Conservation (phyloP, 139 green algal species). For the Picochlorum sp. region DNA sequence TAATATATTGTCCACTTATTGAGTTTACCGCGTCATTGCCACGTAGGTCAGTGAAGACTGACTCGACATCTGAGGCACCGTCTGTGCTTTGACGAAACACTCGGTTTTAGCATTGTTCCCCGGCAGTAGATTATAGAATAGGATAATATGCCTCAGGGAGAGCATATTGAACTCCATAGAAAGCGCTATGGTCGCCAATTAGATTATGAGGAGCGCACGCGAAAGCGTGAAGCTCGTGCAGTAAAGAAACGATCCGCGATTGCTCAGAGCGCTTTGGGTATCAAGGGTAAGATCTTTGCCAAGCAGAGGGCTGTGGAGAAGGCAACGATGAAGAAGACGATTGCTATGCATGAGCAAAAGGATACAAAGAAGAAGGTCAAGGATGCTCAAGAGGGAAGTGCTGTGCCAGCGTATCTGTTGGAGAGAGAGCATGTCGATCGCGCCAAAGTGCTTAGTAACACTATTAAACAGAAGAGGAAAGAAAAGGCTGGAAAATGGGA, state of each 20-base stretch:
- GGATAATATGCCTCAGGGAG: constrained; percentile 87
- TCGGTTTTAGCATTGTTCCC: neutral
- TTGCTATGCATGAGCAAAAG: constrained; percentile 94
- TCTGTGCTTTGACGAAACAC: neutral
- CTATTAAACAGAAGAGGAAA: constrained; percentile 99
- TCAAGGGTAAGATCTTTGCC: constrained; percentile 96
- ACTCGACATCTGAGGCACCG: too few species aligned
- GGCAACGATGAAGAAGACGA: constrained; percentile 97
- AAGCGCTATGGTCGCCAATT: constrained; percentile 87
- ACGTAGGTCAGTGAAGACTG: too few species aligned
- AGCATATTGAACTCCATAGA: constrained; percentile 95
- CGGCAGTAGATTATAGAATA: constrained; percentile 1
- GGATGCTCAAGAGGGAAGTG: constrained; percentile 73
- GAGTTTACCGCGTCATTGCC: too few species aligned
- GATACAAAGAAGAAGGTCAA: constrained; percentile 89
- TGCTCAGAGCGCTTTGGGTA: constrained; percentile 76
- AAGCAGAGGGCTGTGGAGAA: constrained; percentile 98
- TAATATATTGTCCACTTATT: too few species aligned
- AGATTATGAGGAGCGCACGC: constrained; percentile 84
- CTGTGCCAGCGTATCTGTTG: constrained; percentile 95
- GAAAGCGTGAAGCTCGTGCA: constrained; percentile 89
- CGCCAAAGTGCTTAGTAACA: constrained; percentile 98
- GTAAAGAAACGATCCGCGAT: constrained; percentile 81
- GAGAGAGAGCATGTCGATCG: constrained; percentile 94
- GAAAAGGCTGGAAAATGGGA: constrained; percentile 99